A percentile compares a stretch with the other conserved stretches of the same genome.
Evolutionary conservation across 768 basidiomycete genomes (phyloP).

Genomic region (Macrolepiota albuminosa): DNA sequence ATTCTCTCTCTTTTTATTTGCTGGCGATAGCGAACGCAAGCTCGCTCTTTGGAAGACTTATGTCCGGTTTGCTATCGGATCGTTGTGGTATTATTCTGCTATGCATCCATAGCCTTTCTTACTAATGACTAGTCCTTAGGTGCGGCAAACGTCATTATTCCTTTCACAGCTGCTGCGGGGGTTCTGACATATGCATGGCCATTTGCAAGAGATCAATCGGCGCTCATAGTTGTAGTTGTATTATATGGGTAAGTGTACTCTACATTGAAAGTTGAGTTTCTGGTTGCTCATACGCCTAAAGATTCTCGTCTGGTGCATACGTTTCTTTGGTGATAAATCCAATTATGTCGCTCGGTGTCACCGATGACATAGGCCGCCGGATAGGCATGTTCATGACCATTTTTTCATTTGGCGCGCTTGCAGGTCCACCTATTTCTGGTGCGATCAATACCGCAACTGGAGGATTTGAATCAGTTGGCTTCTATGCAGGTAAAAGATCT

Average conservation of each 20-base stretch:
- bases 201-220: slow-evolving; percentile 38
- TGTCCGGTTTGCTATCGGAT: slow-evolving; percentile 52
- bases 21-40: slow-evolving; percentile 65
- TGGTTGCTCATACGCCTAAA: slow-evolving; percentile 15
- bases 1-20: slow-evolving; percentile 56
- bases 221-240: slow-evolving; percentile 49
- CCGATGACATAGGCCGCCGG: slow-evolving; percentile 58
- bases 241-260: slow-evolving; percentile 51
- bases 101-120: not conserved
- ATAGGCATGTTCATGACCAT: slow-evolving; percentile 62
- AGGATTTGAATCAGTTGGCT: slow-evolving; percentile 48
- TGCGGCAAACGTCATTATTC: slow-evolving; percentile 63
- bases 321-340: slow-evolving; percentile 54
- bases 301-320: slow-evolving; percentile 59
- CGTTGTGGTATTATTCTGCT: slow-evolving; percentile 34
- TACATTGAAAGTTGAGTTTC: not conserved
- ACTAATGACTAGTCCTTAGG: slow-evolving; percentile 32
- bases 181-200: slow-evolving; percentile 71
- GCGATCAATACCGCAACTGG: slow-evolving; percentile 53
- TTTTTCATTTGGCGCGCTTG: slow-evolving; percentile 55
- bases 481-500: slow-evolving; percentile 17
- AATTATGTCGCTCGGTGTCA: slow-evolving; percentile 55
- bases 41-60: slow-evolving; percentile 57
- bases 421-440: slow-evolving; percentile 72
- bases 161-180: slow-evolving; percentile 52